Evolutionary conservation across 2,329 filamentous ascomycete species (phyloP).

Genomic region (Zopfia rhizophila): DNA sequence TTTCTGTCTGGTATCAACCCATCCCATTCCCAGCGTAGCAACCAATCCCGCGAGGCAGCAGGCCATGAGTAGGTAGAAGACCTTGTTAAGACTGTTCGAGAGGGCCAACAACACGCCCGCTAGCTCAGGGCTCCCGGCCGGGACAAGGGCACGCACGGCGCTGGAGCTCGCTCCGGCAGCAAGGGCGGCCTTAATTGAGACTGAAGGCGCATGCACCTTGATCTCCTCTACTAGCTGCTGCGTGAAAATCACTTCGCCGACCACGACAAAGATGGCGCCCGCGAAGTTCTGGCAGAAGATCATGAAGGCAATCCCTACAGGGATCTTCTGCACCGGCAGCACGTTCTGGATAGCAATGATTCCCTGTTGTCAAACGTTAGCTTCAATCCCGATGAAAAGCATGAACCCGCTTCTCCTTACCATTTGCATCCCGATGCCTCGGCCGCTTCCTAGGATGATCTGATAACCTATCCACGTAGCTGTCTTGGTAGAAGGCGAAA

Average conservation of each 20-base stretch:
- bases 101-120: conserved; percentile 35
- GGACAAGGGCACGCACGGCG: conserved; percentile 34
- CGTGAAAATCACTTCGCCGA: conserved; percentile 19
- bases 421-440: conserved; percentile 7
- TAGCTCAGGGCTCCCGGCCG: conserved; percentile 25
- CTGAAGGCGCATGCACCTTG: conserved; percentile 23
- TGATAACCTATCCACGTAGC: conserved; percentile 44
- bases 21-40: conserved; percentile 34
- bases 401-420: not conserved
- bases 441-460: conserved; percentile 24
- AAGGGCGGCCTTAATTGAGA: conserved; percentile 32
- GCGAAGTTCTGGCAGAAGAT: conserved; percentile 42
- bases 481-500: conserved; percentile 29
- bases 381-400: not conserved
- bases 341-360: conserved; percentile 33
- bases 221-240: not conserved
- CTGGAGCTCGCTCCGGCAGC: conserved; percentile 35
- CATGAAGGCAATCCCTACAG: conserved; percentile 33
- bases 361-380: not conserved
- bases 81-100: conserved; percentile 32
- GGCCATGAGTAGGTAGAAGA: conserved; percentile 36
- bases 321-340: conserved; percentile 25
- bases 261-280: conserved; percentile 32
- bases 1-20: conserved; percentile 36
- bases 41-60: conserved; percentile 23